Base-by-base conservation (phyloP, 768 basidiomycete genomes). In the Kwoniella europaea region DNA sequence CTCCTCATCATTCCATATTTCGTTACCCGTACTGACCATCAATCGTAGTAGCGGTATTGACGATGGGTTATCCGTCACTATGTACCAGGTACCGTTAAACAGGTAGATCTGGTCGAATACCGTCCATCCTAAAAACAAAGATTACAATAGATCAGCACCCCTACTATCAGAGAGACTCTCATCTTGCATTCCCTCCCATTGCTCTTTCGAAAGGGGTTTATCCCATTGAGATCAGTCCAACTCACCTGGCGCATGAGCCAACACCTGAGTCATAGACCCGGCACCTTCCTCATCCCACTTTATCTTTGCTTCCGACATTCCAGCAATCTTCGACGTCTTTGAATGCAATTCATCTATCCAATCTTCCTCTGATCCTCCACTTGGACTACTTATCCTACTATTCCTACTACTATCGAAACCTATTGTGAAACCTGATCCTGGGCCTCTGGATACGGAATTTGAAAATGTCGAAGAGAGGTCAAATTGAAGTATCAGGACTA, bases 51-150 rank as follows among this genome's bases (percentile, higher is more conserved):
- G 86, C 15, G 94, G 94, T 56, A 94, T 81, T 2, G 82, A 84
- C 10, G 86, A 85, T 7, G 91, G 91, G 20, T 89, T 84, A 81
- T 93, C 89, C 3, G 90, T 88, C 53, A 98, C 92, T 74, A 96
- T 86, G 80, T 90, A 94, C 46, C 91, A 87, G 7, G 91, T 90
- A 56, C 92, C 92, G 74, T 93, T 92, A 76, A 89, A 85, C 67
- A 93, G 83, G 79, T 92, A 96, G 10, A 96, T 86, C 67, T 87
- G 88, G 84, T 94, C 92, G 71, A 94, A 90, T 63, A 94, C 89
- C 1, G 93, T 92, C 94, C 93, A 97, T 42, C 94, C 93, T 94
- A 78, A 4, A 55, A 1, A n/a, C 3, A 10, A 2, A 55, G 20
- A 20, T 13, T n/a, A 12, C 10, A 56, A 46, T 35, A 67, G 10